phyloP scores from a whole-genome alignment of 805 yeast species.

The Candida incommunis region DNA sequence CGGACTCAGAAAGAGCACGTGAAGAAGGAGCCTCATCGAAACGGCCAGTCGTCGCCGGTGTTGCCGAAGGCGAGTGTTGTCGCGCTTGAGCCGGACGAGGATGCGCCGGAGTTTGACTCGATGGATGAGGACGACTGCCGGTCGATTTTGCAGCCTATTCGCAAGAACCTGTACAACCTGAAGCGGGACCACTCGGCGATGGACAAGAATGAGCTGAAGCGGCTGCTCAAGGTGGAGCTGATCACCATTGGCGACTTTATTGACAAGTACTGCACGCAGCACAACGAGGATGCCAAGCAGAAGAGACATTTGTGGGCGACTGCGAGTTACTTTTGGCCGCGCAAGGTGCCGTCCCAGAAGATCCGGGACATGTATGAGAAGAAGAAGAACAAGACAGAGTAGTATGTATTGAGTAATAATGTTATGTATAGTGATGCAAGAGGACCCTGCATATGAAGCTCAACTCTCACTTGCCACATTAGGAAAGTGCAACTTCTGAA shows the following conservation, averaged over 20 bases:
- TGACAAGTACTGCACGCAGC: conserved; percentile 22
- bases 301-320: conserved; percentile 66
- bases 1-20: conserved; percentile 5
- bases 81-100: conserved; percentile 3
- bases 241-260: conserved; percentile 65
- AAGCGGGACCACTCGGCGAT: conserved; percentile 50
- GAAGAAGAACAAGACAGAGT: conserved; percentile 8
- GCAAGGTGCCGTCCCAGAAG: conserved; percentile 50
- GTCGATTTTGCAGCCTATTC: conserved; percentile 46
- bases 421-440: no score
- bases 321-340: conserved; percentile 81
- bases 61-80: conserved; percentile 6
- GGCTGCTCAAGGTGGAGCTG: conserved; percentile 51
- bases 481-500: no score
- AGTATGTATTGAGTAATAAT: background rate
- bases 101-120: conserved; percentile 47
- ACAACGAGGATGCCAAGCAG: conserved; percentile 24
- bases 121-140: conserved; percentile 68
- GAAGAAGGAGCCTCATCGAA: conserved; percentile 4
- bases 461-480: no score
- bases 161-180: conserved; percentile 48
- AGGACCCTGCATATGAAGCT: no score
- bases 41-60: conserved; percentile 5
- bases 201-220: conserved; percentile 67
- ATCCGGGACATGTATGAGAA: conserved; percentile 58